Base-by-base conservation (phyloP, 352 stramenopile species). In the Phytophthora hibernalis region DNA sequence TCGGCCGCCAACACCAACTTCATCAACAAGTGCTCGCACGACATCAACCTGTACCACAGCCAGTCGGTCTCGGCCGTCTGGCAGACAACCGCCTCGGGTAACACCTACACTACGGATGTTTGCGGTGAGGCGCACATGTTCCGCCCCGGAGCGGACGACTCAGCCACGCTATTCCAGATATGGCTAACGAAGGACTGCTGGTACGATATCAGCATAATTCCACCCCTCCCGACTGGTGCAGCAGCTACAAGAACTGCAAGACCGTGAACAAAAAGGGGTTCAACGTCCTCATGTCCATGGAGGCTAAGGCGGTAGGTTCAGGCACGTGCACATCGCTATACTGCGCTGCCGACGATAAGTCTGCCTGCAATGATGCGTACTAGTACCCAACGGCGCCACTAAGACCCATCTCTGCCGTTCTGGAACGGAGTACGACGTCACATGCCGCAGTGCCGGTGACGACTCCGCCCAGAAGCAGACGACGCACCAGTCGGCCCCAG, bases 171-270 rank as follows among this genome's bases (percentile, higher is more conserved):
- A n/a, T 45, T 70, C 3, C 65, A 78, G 24, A 10, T 70, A 61
- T 66, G 81, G 21, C 53, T 65, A 11, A 77, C 83, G 47, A 47
- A 68, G 11, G 47, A 45, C 5, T 10, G 80, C 13, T 91, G 80
- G 80, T 82, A 79, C 59, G 83, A 92, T 51, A 74, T 92, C 28
- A 89, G 82, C 60, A 79, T 79, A 54, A 90, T 92, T 60, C 78
- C 80, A 4, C 79, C 79, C 3, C 21, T 61, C 24, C 74, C 9
- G 72, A 56, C 31, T 64, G 40, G 13, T 85, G 77, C 59, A 5
- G 1, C 6, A 80, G 68, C 59, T 77, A 72, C 45, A 59, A 68
- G 15, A 59, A 65, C 5, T 90, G 82, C 72, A 76, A 76, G 49
- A 50, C 8, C 9, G 70, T 55, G n/a, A 45, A 47, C 48, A 79